Base-by-base conservation (phyloP, 345 rosid species). In the Brassica cretica region DNA sequence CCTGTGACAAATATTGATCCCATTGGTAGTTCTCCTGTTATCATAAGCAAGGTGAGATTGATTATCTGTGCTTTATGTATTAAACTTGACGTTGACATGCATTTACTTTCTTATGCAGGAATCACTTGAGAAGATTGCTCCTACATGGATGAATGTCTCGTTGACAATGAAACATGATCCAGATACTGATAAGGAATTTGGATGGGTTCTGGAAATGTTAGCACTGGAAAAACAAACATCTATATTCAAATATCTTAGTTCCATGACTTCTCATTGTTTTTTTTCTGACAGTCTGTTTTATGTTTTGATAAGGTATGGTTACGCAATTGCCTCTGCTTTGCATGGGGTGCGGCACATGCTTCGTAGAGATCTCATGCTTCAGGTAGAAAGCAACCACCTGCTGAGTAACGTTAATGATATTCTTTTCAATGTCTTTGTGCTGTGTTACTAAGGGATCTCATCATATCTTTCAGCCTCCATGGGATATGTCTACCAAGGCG, bases 131-230 rank as follows among this genome's bases (percentile, higher is more conserved):
- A 91, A 91, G 82, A 90, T 93, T 74, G 90, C 98, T 74, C 96
- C 99, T 19, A 96, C 99, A 53, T 96, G 99, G 99, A 90, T 93
- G 93, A 96, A 96, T 86, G 78, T 93, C 76, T 96, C 98, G 3
- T 55, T 96, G 73, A 86, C 85, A 79, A 96, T 96, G 99, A 96
- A 96, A 82, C 83, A 87, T 65, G 98, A 96, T 65, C 94, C 95
- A 2, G 98, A 93, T 75, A 93, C 99, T 18, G 99, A 96, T 66
- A 90, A 96, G 80, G 82, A 87, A 62, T 93, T 96, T 82, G 99
- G 99, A 80, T 96, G 99, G 99, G 98, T 96, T 65, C 83, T 93
- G 49, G 99, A 96, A 89, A 96, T 93, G 99, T 96, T 84, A 91
- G 95, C 73, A 69, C 7, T 25, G 32, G 9, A 70, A 49, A 66